A percentile compares a stretch with the other conserved stretches of the same genome.
phyloP scores from a whole-genome alignment of 306 rosid genomes.

The Cyclanthera cordifolia region DNA sequence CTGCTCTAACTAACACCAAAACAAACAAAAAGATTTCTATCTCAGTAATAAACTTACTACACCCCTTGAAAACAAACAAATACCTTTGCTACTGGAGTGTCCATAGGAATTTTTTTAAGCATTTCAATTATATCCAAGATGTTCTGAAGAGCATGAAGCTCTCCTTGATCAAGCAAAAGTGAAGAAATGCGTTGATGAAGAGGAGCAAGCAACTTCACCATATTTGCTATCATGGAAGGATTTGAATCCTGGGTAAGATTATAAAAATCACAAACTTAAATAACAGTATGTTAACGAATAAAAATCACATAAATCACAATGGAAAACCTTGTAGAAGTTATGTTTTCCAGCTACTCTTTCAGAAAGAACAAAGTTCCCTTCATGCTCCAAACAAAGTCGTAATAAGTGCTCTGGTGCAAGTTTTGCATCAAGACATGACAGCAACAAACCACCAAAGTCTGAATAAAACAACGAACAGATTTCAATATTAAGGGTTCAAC shows the following conservation, averaged over 20 bases:
- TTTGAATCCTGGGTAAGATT: constrained; percentile 52
- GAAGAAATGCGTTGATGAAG: no score
- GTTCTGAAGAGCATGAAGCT: constrained; percentile 42
- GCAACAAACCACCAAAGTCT: constrained; percentile 40
- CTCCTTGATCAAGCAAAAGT: no score
- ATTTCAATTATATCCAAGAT: constrained; percentile 45
- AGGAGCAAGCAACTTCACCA: no score
- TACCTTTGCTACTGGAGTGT: constrained; percentile 78
- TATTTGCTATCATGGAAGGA: constrained; percentile 54
- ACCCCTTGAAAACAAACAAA: neutral
- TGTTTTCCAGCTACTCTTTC: constrained; percentile 33
- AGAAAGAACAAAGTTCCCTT: constrained; percentile 31
- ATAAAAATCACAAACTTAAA: constrained; percentile 5
- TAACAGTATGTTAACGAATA: neutral
- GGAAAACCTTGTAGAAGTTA: constrained; percentile 72
- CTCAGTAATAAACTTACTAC: neutral
- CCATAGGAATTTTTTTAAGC: constrained; percentile 53
- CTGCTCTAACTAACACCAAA: neutral
- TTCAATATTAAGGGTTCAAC: neutral
- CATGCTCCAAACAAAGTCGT: constrained; percentile 58
- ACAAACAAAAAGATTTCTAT: neutral
- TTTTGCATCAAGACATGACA: constrained; percentile 50
- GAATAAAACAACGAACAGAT: constrained; percentile 3
- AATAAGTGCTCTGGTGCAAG: constrained; percentile 72
- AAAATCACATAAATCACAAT: neutral